phyloP scores from a whole-genome alignment of 176 grass and related monocot genomes.

The Oryza longistaminata region DNA sequence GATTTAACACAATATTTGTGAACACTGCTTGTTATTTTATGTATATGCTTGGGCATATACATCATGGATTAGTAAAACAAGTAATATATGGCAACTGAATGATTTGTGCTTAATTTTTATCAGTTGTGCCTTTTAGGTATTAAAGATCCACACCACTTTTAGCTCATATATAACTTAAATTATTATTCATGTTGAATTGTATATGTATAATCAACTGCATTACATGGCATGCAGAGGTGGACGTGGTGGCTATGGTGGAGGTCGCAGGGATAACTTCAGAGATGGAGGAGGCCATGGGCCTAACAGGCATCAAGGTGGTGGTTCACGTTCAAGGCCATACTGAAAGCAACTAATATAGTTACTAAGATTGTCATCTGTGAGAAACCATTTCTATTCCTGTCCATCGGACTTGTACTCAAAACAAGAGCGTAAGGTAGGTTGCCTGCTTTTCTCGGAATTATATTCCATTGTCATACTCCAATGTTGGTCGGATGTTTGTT shows the following conservation, averaged over 20 bases:
- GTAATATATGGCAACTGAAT: background rate
- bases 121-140: background rate
- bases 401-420: conserved; percentile 73
- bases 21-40: too few species aligned
- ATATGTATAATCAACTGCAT: background rate
- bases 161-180: background rate
- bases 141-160: background rate
- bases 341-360: conserved; percentile 67
- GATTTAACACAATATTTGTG: too few species aligned
- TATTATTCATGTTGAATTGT: background rate
- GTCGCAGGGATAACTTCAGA: conserved; percentile 81
- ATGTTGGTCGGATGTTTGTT: conserved; percentile 52
- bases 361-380: conserved; percentile 80
- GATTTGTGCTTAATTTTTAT: background rate
- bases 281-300: conserved; percentile 87
- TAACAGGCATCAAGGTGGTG: conserved; percentile 81
- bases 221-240: conserved; percentile 47
- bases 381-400: conserved; percentile 84
- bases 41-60: background rate
- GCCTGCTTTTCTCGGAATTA: conserved; percentile 39
- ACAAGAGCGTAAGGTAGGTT: conserved; percentile 82
- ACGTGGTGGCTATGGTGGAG: conserved; percentile 76
- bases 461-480: conserved; percentile 51
- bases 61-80: background rate
- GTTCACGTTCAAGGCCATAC: conserved; percentile 81